phyloP scores from a whole-genome alignment of 2,329 filamentous ascomycete species.

The Colletotrichum sp. region DNA sequence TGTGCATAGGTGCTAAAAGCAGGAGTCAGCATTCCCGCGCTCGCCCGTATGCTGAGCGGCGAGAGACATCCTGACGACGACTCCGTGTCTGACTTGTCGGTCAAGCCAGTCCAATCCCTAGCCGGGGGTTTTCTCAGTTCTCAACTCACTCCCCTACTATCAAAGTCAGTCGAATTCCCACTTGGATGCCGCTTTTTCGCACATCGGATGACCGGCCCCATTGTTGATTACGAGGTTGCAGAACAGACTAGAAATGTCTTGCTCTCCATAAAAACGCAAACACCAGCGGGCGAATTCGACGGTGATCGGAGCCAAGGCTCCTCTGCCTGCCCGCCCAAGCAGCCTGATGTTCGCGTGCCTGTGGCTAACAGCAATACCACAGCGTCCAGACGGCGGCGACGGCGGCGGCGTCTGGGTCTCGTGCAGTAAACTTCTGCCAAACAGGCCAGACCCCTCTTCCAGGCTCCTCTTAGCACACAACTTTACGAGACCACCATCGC shows the following conservation, averaged over 20 bases:
- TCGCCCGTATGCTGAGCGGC: neutral
- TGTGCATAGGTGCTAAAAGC: neutral
- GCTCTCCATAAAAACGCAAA: constrained; percentile 12
- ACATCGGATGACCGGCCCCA: constrained; percentile 11
- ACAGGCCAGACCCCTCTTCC: neutral
- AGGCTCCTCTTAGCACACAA: neutral
- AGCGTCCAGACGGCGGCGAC: neutral
- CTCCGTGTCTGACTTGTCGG: neutral
- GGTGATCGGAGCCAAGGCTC: neutral
- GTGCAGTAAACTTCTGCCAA: neutral
- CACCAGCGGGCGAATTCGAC: neutral
- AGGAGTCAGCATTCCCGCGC: constrained; percentile 5
- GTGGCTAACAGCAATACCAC: neutral
- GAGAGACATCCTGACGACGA: constrained; percentile 12
- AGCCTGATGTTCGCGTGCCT: neutral
- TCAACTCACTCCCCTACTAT: neutral
- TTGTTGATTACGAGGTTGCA: constrained; percentile 22
- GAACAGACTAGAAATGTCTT: constrained; percentile 1
- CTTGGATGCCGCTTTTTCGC: neutral
- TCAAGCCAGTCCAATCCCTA: neutral
- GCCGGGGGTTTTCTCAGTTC: neutral
- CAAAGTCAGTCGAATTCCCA: neutral
- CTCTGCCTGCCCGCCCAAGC: neutral
- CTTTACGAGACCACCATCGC: constrained; percentile 13
- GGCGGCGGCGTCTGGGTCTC: neutral